A percentile compares a stretch with the other conserved stretches of the same genome.
phyloP scores from a whole-genome alignment of 257 asterid genomes.

The Sherardia arvensis region DNA sequence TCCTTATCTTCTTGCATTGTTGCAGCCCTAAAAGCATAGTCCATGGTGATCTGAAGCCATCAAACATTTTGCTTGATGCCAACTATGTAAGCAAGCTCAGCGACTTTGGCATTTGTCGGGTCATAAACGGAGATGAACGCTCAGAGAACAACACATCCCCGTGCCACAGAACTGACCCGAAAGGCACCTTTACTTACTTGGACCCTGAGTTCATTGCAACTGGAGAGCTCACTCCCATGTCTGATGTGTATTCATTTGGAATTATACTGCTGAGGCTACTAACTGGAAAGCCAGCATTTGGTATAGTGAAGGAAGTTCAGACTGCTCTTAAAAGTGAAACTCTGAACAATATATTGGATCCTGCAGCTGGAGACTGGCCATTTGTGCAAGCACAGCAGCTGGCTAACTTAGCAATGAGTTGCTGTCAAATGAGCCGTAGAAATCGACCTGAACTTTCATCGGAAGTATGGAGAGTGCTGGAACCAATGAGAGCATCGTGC shows the following conservation, averaged over 20 bases:
- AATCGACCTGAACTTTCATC: slow-evolving; percentile 72
- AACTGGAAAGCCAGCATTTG: slow-evolving; percentile 68
- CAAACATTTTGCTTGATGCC: slow-evolving; percentile 68
- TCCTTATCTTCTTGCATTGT: slow-evolving; percentile 76
- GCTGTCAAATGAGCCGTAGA: slow-evolving; percentile 39
- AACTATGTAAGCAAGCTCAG: slow-evolving; percentile 71
- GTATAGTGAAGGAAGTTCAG: slow-evolving; percentile 57
- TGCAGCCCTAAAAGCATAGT: slow-evolving; percentile 49
- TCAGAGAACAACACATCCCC: slow-evolving; percentile 28
- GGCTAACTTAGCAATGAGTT: slow-evolving; percentile 69
- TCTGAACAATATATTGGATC: slow-evolving; percentile 58
- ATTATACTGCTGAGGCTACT: slow-evolving; percentile 57
- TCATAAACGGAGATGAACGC: slow-evolving; percentile 28
- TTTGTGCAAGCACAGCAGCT: slow-evolving; percentile 88
- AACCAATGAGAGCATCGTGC: slow-evolving; percentile 68
- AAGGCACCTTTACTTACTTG: slow-evolving; percentile 55
- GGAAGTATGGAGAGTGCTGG: slow-evolving; percentile 75
- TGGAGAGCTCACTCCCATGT: slow-evolving; percentile 76
- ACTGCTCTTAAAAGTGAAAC: slow-evolving; percentile 53
- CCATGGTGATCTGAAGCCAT: slow-evolving; percentile 82
- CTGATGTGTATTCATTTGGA: slow-evolving; percentile 87
- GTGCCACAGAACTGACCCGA: slow-evolving; percentile 48
- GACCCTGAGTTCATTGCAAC: slow-evolving; percentile 73
- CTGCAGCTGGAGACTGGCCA: slow-evolving; percentile 97
- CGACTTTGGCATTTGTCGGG: slow-evolving; percentile 70